Evolutionary conservation across 164 flowering plant species (phyloP).

Genomic region (Hamamelis virginiana): DNA sequence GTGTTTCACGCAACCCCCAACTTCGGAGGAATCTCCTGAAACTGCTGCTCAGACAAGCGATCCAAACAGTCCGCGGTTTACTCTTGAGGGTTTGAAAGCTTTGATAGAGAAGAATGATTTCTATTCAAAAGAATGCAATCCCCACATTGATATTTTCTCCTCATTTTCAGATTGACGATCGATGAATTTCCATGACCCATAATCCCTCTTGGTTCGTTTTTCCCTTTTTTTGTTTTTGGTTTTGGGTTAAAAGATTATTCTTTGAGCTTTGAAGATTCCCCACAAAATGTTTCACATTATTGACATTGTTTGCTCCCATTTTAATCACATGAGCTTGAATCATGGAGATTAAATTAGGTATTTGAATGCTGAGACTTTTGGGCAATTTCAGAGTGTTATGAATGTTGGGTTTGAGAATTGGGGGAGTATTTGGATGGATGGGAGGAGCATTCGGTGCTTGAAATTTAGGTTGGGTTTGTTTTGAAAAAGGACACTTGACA

Average conservation of each 20-base stretch:
- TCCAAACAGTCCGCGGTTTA: constrained; percentile 44
- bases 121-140: constrained; percentile 58
- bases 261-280: too few species aligned
- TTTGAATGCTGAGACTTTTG: too few species aligned
- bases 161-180: not conserved
- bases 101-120: constrained; percentile 70
- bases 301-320: too few species aligned
- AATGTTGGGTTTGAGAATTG: not conserved
- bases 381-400: not conserved
- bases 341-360: too few species aligned
- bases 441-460: too few species aligned
- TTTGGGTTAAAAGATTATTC: too few species aligned
- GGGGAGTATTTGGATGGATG: not conserved
- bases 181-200: not conserved
- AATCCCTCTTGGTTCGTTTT: not conserved
- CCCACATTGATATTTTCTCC: constrained; percentile 37
- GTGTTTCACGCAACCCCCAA: constrained; percentile 25
- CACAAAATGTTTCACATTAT: too few species aligned
- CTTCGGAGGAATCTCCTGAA: constrained; percentile 25
- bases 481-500: too few species aligned
- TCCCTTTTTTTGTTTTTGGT: not conserved
- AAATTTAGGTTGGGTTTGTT: too few species aligned
- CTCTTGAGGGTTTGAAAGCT: constrained; percentile 36
- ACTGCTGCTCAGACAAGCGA: constrained; percentile 35
- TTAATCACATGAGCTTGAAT: too few species aligned